Base-by-base conservation (phyloP, 768 basidiomycete genomes). In the Pholiota molesta region DNA sequence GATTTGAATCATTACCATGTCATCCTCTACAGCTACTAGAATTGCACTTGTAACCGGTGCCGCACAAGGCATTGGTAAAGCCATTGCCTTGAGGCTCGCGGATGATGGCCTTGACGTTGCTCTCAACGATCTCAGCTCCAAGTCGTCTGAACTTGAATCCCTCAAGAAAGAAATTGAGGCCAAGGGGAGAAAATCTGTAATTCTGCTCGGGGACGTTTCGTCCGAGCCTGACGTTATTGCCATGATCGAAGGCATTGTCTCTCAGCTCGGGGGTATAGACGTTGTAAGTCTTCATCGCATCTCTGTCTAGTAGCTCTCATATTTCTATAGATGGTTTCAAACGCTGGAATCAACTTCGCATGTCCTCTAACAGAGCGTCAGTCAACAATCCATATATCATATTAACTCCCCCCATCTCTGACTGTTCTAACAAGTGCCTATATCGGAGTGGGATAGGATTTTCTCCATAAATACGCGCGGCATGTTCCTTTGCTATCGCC, bases 401-500 rank as follows among this genome's bases (percentile, higher is more conserved):
- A 21, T 13, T n/a, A 8, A n/a, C 5, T n/a, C 2, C 19, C n/a
- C 42, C 2, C n/a, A n/a, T 17, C 17, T 26, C 10, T 31, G 35
- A 21, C 35, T 59, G 8, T 47, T 13, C 23, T 56, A 17, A 58
- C n/a, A 13, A 23, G 39, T 14, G 14, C 56, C 37, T 54, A 23
- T 57, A 76, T 82, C 75, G 3, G 66, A 69, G 1, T 55, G 74
- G 4, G 73, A 78, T 6, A 71, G 77, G 1, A 45, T 73, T 5
- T 75, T 83, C 62, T 74, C 79, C 5, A 74, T 88, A 67, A 89
- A 90, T 66, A 77, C 81, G 61, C 80, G 83, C 57, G 86, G 86
- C 37, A 74, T 80, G 0, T 88, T 84, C 74, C 78, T 85, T 62
- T 87, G 85, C 67, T 89, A 88, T 45, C 85, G 87, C 52, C 78